phyloP scores from a whole-genome alignment of 2,329 filamentous ascomycete genomes.

The Byssochlamys sp. region DNA sequence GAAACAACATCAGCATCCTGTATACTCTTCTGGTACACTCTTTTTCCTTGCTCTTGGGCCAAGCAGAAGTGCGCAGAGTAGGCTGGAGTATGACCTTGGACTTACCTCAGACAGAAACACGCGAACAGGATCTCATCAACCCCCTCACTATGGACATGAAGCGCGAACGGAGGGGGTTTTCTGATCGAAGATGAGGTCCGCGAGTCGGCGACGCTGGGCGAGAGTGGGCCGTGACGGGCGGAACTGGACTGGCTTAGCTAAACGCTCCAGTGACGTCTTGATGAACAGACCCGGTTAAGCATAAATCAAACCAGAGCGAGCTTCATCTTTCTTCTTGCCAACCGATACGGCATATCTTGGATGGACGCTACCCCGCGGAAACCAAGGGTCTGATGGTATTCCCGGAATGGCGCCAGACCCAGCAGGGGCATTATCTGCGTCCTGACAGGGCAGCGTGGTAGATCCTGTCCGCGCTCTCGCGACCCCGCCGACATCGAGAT shows the following conservation, averaged over 20 bases:
- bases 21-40: background rate
- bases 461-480: background rate
- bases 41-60: background rate
- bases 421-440: background rate
- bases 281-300: background rate
- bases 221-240: background rate
- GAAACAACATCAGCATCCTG: background rate
- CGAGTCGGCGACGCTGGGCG: background rate
- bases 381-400: background rate
- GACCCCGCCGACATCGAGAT: background rate
- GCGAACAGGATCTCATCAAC: background rate
- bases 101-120: background rate
- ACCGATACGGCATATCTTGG: background rate
- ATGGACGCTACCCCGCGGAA: background rate
- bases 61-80: background rate
- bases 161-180: background rate
- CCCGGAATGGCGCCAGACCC: background rate
- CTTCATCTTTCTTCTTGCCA: background rate
- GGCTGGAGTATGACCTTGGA: background rate
- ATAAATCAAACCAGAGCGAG: background rate
- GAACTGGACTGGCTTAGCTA: background rate
- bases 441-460: background rate
- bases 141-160: background rate
- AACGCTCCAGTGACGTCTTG: background rate
- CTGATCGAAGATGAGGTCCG: background rate